Evolutionary conservation across 352 stramenopile genomes (phyloP).

Genomic region (Aphanomyces euteiches): DNA sequence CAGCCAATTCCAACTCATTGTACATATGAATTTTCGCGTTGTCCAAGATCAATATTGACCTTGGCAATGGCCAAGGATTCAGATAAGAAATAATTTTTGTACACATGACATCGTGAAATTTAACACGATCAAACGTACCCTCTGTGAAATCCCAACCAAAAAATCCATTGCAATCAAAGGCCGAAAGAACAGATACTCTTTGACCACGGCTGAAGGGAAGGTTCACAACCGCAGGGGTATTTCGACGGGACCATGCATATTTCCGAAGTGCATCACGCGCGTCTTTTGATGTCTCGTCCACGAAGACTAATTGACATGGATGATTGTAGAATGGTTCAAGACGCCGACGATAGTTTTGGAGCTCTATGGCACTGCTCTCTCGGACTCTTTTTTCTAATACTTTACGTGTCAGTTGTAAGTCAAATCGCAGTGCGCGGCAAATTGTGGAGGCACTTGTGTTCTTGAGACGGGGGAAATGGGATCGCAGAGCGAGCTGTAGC

Average conservation of each 20-base stretch:
- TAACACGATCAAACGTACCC: constrained; percentile 32
- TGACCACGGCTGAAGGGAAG: constrained; percentile 29
- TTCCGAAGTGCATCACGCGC: constrained; percentile 23
- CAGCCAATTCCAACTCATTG: constrained; percentile 19
- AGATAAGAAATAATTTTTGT: constrained; percentile 33
- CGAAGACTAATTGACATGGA: constrained; percentile 29
- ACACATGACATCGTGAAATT: constrained; percentile 33
- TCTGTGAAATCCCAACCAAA: constrained; percentile 28
- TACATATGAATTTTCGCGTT: constrained; percentile 42
- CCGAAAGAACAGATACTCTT: constrained; percentile 30
- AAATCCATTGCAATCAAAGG: constrained; percentile 33
- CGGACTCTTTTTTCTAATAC: constrained; percentile 25
- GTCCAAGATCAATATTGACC: constrained; percentile 35
- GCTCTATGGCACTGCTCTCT: constrained; percentile 19
- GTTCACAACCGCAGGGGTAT: constrained; percentile 19
- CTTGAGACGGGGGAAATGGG: constrained; percentile 3
- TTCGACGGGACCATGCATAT: constrained; percentile 30
- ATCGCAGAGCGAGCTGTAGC: constrained; percentile 25
- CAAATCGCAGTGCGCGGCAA: constrained; percentile 33
- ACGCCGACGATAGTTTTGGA: constrained; percentile 2
- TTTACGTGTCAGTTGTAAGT: constrained; percentile 32
- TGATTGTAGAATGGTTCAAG: constrained; percentile 30
- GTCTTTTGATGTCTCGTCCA: constrained; percentile 32
- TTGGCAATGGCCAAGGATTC: constrained; percentile 34
- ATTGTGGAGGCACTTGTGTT: constrained; percentile 31